These are phyloP conservation scores for Acer saccharum DNA, from an alignment of 345 rosid genomes.

Conservation along the genomic window DNA sequence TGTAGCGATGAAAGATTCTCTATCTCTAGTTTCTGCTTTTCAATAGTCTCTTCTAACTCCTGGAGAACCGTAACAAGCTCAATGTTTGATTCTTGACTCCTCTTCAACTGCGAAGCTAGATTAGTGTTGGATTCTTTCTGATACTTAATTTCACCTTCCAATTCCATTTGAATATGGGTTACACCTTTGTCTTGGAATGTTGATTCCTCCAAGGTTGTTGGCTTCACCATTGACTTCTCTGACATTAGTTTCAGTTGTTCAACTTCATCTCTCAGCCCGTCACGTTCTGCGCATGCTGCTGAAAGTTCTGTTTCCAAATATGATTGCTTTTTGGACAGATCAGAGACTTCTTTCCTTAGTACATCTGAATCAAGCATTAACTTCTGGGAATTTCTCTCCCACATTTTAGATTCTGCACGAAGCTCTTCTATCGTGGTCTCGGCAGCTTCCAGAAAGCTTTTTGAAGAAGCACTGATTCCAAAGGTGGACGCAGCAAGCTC, in stretches of 20 bases:
- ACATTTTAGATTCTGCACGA: constrained; percentile 50
- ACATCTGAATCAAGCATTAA: constrained; percentile 49
- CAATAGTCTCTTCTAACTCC: constrained; percentile 54
- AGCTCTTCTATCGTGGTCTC: constrained; percentile 51
- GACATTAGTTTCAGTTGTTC: constrained; percentile 39
- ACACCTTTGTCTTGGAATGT: constrained; percentile 21
- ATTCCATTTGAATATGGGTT: constrained; percentile 31
- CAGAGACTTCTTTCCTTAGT: constrained; percentile 43
- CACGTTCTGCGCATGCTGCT: constrained; percentile 44
- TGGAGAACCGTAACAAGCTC: constrained; percentile 62
- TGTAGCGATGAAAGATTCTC: constrained; percentile 30
- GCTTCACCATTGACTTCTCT: constrained; percentile 27
- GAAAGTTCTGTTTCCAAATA: constrained; percentile 46
- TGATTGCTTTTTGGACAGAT: constrained; percentile 41
- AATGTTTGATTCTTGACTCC: constrained; percentile 62
- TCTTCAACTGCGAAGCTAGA: constrained; percentile 53
- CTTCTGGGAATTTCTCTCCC: constrained; percentile 58
- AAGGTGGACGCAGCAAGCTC: constrained; percentile 23
- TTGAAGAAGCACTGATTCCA: constrained; percentile 39
- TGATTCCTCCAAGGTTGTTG: constrained; percentile 25
- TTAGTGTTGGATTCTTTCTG: constrained; percentile 43
- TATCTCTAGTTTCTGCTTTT: constrained; percentile 54
- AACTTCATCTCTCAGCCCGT: constrained; percentile 47
- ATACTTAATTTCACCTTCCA: constrained; percentile 52
- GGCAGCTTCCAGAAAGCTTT: constrained; percentile 48